Evolutionary conservation across 805 yeast genomes (phyloP).

Genomic region (Wickerhamiella brachini): DNA sequence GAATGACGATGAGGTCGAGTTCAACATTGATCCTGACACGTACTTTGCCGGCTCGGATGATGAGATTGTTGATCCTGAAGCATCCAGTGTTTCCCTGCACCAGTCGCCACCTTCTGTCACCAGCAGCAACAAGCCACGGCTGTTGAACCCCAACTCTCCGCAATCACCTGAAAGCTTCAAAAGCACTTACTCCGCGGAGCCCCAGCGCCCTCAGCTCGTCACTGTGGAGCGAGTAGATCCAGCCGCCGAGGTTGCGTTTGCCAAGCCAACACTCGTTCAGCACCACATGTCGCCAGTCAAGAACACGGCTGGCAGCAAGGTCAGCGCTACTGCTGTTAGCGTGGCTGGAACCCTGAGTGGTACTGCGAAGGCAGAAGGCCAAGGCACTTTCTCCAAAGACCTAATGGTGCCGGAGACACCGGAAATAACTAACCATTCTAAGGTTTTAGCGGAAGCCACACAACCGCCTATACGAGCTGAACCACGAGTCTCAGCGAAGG

Average conservation of each 20-base stretch:
- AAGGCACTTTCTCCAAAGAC: too few species aligned
- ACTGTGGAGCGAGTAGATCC: background rate
- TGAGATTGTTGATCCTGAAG: conserved; percentile 2
- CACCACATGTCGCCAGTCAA: background rate
- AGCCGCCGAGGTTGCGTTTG: background rate
- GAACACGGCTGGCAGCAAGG: background rate
- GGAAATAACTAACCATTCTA: too few species aligned
- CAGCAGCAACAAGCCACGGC: background rate
- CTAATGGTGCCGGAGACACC: too few species aligned
- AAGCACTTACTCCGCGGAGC: background rate
- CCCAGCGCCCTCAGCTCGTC: background rate
- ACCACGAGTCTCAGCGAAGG: background rate
- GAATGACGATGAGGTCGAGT: background rate
- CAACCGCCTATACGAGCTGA: too few species aligned
- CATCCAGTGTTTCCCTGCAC: conserved; percentile 3
- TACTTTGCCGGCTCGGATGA: conserved; percentile 5
- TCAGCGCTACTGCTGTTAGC: too few species aligned
- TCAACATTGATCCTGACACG: conserved; percentile 2
- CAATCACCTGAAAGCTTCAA: background rate
- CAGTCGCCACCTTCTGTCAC: conserved; percentile 2
- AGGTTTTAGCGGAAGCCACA: too few species aligned
- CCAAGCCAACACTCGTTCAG: background rate
- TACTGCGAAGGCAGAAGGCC: too few species aligned
- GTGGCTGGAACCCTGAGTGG: too few species aligned
- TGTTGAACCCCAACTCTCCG: background rate